Conservation (phyloP, 139 green algal genomes). For the Coccomyxa sp. region DNA sequence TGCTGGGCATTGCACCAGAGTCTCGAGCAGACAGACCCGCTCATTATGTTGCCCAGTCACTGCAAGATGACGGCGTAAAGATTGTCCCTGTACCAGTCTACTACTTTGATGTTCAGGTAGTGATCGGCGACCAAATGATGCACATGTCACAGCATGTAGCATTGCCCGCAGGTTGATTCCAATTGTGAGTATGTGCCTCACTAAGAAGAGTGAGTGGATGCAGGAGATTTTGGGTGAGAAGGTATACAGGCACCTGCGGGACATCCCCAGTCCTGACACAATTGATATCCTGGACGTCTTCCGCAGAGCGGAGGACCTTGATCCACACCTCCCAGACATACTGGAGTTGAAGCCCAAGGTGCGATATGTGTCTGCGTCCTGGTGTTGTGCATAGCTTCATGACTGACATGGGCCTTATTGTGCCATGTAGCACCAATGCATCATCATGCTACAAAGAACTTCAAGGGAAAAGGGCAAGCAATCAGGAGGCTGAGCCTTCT, state of each 20-base stretch:
- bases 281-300: conserved; percentile 52
- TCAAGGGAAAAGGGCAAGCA: too few relatives aligned
- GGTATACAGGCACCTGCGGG: conserved; percentile 40
- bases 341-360: conserved; percentile 29
- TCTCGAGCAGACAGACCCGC: conserved; percentile 38
- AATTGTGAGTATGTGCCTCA: too few relatives aligned
- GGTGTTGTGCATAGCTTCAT: too few relatives aligned
- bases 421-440: too few relatives aligned
- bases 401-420: too few relatives aligned
- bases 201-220: too few relatives aligned
- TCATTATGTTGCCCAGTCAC: conserved; percentile 47
- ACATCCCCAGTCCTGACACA: conserved; percentile 24
- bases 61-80: conserved; percentile 38
- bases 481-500: too few relatives aligned
- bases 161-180: too few relatives aligned
- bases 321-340: conserved; percentile 52
- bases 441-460: too few relatives aligned
- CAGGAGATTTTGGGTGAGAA: conserved; percentile 42
- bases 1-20: conserved; percentile 1
- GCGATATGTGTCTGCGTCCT: too few relatives aligned
- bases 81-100: conserved; percentile 60
- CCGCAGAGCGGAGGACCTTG: conserved; percentile 26
- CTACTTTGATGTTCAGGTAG: conserved; percentile 50
- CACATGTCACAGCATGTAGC: too few relatives aligned
- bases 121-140: too few relatives aligned